A percentile compares a stretch with the other conserved stretches of the same genome.
Conservation (phyloP, 1,139 yeast genomes). For the Suhomyces kunorum region DNA sequence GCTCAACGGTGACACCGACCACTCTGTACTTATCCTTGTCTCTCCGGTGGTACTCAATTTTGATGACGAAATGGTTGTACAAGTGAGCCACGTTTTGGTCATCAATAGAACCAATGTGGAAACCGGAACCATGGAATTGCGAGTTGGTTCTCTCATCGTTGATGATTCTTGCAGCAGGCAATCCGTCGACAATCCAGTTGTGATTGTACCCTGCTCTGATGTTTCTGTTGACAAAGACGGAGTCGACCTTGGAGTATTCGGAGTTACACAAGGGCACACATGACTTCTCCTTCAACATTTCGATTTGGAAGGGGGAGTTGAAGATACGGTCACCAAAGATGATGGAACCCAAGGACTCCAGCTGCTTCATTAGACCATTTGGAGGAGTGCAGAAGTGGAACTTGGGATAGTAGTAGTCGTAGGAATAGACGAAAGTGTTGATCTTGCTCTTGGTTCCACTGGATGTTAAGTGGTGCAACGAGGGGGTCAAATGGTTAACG, state of each 20-base stretch:
- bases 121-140: slow-evolving; percentile 76
- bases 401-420: slow-evolving; percentile 82
- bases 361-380: slow-evolving; percentile 69
- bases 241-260: slow-evolving; percentile 62
- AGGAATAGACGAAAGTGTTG: slow-evolving; percentile 65
- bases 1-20: slow-evolving; percentile 83
- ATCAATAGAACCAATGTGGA: slow-evolving; percentile 69
- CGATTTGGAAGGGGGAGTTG: slow-evolving; percentile 82
- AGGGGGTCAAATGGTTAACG: slow-evolving; percentile 89
- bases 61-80: slow-evolving; percentile 77
- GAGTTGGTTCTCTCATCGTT: slow-evolving; percentile 58
- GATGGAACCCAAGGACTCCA: slow-evolving; percentile 89
- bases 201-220: slow-evolving; percentile 81
- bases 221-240: slow-evolving; percentile 72
- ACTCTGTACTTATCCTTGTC: slow-evolving; percentile 72
- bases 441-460: slow-evolving; percentile 29
- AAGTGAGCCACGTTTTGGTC: slow-evolving; percentile 53
- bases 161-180: slow-evolving; percentile 78
- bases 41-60: slow-evolving; percentile 79
- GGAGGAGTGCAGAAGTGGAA: slow-evolving; percentile 83
- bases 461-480: slow-evolving; percentile 51
- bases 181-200: slow-evolving; percentile 93
- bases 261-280: slow-evolving; percentile 66
- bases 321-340: slow-evolving; percentile 94
- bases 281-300: slow-evolving; percentile 69